Conservation (phyloP, 1,284 basidiomycete species). For the Fomitopsis palustris region DNA sequence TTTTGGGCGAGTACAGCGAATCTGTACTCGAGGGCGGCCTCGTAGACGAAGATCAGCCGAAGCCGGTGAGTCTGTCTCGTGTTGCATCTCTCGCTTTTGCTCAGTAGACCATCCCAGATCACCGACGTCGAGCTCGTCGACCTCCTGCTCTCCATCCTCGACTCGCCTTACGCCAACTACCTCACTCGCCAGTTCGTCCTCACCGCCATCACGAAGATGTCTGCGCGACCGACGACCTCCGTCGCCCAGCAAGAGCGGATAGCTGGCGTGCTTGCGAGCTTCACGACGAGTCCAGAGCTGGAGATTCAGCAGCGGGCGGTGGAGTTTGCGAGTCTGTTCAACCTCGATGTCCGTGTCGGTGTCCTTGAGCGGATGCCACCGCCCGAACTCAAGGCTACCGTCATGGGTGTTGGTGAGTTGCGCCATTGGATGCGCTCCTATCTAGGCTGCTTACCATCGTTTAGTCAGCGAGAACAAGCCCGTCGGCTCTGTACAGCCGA, state of each 20-base stretch:
- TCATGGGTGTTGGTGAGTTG: constrained; percentile 81
- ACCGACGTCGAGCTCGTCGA: constrained; percentile 85
- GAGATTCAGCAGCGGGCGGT: constrained; percentile 96
- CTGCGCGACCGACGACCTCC: constrained; percentile 69
- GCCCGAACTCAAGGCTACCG: constrained; percentile 92
- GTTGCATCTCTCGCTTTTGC: neutral
- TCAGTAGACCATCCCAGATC: constrained; percentile 42
- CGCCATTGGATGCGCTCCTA: neutral
- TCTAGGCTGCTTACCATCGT: neutral
- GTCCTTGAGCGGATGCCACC: constrained; percentile 98
- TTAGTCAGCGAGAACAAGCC: constrained; percentile 90
- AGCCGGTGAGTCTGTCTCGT: constrained; percentile 43
- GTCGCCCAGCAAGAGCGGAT: constrained; percentile 75
- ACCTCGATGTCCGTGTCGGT: constrained; percentile 76
- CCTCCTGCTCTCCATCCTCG: constrained; percentile 82
- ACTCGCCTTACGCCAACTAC: constrained; percentile 93
- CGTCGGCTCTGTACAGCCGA: constrained; percentile 81
- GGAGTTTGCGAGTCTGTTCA: constrained; percentile 88
- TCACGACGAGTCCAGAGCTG: constrained; percentile 84
- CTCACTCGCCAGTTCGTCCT: constrained; percentile 92
- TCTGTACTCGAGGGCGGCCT: constrained; percentile 84
- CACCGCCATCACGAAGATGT: constrained; percentile 88
- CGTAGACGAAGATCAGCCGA: constrained; percentile 84
- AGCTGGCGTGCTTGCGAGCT: constrained; percentile 69
- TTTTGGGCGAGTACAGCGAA: constrained; percentile 97